Evolutionary conservation across 2,329 filamentous ascomycete genomes (phyloP), one percentile per base, ranked within the genome.

Genomic region (Colletotrichum incanum): DNA sequence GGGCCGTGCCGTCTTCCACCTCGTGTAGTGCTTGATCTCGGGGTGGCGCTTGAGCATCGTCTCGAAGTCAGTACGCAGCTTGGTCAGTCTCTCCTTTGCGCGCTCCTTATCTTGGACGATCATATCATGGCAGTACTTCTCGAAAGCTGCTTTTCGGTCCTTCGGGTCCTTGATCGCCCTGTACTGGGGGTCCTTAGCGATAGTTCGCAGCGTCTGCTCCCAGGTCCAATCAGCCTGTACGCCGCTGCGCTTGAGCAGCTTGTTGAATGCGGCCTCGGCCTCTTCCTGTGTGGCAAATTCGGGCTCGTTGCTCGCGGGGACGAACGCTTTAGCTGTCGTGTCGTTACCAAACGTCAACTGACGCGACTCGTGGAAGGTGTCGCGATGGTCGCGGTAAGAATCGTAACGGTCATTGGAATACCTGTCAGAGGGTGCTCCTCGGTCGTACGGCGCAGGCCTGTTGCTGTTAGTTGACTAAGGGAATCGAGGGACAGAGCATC

Each of bases 1-100:
- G 12, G 95, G 94, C 61, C 94, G 92, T 65, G 96, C 96, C 20
- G 94, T 98, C 88, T 95, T 97, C 96, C 96, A 99, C 73, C 95
- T 93, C 52, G 96, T 98, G 82, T 97, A 98, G 81, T 98, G 91
- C 82, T 95, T 96, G 83, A 99, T 98, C 82, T 99, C 96, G 73
- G 95, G 95, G 82, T 99, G 96, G 76, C 95, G 95, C 83, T 93
- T 94, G 76, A 99, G 89, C 96, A 99, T 99, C 67, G 92, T 95
- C 76, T 93, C 93, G 83, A 99, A 99, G 86, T 98, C 96, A 82
- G 93, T 89, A 78, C 95, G 94, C 79, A 98, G 88, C 86, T 98
- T 98, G 77, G 94, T 89, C 82, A 97, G 88, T 80, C 96, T 93
- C 84, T 98, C 96, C 83, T 97, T 96, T 79, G 95, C 95, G 76